These are phyloP conservation scores for Calonectria honghensis DNA, from an alignment of 2,329 filamentous ascomycete genomes.

Conservation along the genomic window DNA sequence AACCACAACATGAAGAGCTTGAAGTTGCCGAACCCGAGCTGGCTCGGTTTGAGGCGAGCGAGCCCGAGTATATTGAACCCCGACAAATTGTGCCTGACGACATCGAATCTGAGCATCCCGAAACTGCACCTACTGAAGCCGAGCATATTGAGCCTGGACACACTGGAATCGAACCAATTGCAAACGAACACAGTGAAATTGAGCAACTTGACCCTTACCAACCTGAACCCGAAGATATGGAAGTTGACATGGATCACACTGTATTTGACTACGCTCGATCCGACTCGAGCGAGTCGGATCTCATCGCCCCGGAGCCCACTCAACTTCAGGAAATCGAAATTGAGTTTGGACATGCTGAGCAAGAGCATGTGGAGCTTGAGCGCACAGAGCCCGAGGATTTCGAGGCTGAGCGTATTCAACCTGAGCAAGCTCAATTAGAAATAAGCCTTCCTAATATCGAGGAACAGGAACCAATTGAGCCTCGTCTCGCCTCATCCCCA, in stretches of 20 bases:
- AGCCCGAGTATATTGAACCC: background rate
- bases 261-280: background rate
- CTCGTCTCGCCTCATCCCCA: background rate
- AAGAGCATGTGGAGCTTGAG: background rate
- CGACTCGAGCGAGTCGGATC: background rate
- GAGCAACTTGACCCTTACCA: background rate
- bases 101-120: slow-evolving; percentile 1
- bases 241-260: background rate
- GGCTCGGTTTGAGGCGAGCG: slow-evolving; percentile 5
- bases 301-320: background rate
- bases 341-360: background rate
- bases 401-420: background rate
- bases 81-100: background rate
- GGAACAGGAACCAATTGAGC: background rate
- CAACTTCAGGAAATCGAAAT: background rate
- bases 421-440: background rate
- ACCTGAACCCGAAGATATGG: background rate
- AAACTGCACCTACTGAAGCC: background rate
- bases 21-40: slow-evolving; percentile 9
- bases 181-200: slow-evolving; percentile 6
- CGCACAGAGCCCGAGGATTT: background rate
- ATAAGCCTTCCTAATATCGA: background rate
- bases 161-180: background rate
- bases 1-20: background rate
- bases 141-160: background rate